Evolutionary conservation across 805 yeast genomes (phyloP).

Genomic region (Saturnispora halmiae): DNA sequence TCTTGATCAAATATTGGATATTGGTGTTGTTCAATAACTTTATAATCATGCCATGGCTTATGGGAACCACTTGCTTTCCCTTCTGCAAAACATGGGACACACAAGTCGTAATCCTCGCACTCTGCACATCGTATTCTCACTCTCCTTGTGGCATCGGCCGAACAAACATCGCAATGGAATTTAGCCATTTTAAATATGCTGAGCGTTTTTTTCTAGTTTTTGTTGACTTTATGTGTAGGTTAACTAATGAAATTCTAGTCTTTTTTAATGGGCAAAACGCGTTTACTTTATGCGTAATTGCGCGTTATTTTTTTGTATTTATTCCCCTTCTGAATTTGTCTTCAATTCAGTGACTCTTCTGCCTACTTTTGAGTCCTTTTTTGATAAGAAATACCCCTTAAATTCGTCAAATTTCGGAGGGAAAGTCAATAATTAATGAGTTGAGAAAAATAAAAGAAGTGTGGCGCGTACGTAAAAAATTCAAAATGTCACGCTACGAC

Average conservation of each 20-base stretch:
- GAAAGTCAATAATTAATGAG: too few relatives aligned
- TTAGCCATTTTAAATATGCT: slow-evolving; percentile 32
- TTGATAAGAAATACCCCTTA: too few relatives aligned
- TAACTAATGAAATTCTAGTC: background rate
- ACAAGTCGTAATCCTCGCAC: slow-evolving; percentile 89
- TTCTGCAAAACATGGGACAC: slow-evolving; percentile 92
- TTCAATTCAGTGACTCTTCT: too few relatives aligned
- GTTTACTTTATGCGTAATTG: too few relatives aligned
- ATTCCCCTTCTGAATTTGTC: too few relatives aligned
- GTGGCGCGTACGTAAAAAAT: too few relatives aligned
- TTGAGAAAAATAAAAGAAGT: too few relatives aligned
- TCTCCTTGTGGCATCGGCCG: slow-evolving; percentile 90
- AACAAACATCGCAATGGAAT: slow-evolving; percentile 91
- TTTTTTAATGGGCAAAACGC: background rate
- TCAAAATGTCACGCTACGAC: too few relatives aligned
- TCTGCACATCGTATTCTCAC: slow-evolving; percentile 88
- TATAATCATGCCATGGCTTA: slow-evolving; percentile 90
- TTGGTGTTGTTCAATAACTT: slow-evolving; percentile 86
- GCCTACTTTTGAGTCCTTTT: too few relatives aligned
- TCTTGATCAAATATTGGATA: slow-evolving; percentile 83
- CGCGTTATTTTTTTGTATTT: too few relatives aligned
- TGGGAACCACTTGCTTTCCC: slow-evolving; percentile 78
- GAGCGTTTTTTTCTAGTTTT: slow-evolving; percentile 5
- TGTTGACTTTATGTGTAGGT: background rate
- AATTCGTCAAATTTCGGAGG: too few relatives aligned